Evolutionary conservation across 2,329 filamentous ascomycete genomes (phyloP).

Genomic region (Alternaria tenuissima): DNA sequence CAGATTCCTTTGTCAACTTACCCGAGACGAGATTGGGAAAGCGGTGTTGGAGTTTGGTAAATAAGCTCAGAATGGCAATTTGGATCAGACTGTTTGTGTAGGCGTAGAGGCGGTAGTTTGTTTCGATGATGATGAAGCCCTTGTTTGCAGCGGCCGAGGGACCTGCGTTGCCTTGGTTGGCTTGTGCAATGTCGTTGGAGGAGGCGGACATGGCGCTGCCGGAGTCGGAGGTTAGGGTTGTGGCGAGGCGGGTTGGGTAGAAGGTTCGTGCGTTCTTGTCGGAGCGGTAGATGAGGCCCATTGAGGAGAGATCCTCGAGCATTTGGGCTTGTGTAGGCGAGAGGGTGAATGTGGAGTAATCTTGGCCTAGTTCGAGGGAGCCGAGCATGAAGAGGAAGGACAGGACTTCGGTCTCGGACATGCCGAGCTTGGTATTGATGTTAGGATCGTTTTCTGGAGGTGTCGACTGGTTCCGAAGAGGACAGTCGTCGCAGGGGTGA

Average conservation of each 20-base stretch:
- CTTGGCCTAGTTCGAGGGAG: slow-evolving; percentile 87
- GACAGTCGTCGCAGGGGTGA: neutral
- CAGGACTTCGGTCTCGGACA: slow-evolving; percentile 92
- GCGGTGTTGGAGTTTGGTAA: slow-evolving; percentile 85
- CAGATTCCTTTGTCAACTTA: slow-evolving; percentile 86
- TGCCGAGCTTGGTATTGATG: slow-evolving; percentile 60
- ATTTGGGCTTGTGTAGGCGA: slow-evolving; percentile 84
- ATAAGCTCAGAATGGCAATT: slow-evolving; percentile 91
- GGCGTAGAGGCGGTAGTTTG: slow-evolving; percentile 96
- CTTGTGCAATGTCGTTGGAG: slow-evolving; percentile 65
- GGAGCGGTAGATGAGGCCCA: slow-evolving; percentile 83
- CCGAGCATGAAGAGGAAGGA: slow-evolving; percentile 96
- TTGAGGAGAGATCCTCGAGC: slow-evolving; percentile 88
- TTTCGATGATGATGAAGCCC: slow-evolving; percentile 95
- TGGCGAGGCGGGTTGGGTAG: slow-evolving; percentile 93
- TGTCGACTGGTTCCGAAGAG: too few relatives aligned
- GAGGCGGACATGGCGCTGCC: slow-evolving; percentile 52
- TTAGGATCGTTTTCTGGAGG: slow-evolving; percentile 1
- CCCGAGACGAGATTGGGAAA: slow-evolving; percentile 95
- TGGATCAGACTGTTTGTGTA: slow-evolving; percentile 95
- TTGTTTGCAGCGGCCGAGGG: slow-evolving; percentile 54
- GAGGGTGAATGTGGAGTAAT: slow-evolving; percentile 86
- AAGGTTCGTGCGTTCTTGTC: slow-evolving; percentile 60
- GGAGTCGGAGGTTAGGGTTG: slow-evolving; percentile 84
- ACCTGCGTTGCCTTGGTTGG: slow-evolving; percentile 15